A percentile compares a stretch with the other conserved stretches of the same genome.
These are phyloP conservation scores for Flaveria ramosissima DNA, from an alignment of 129 eudicot species.

Conservation along the genomic window DNA sequence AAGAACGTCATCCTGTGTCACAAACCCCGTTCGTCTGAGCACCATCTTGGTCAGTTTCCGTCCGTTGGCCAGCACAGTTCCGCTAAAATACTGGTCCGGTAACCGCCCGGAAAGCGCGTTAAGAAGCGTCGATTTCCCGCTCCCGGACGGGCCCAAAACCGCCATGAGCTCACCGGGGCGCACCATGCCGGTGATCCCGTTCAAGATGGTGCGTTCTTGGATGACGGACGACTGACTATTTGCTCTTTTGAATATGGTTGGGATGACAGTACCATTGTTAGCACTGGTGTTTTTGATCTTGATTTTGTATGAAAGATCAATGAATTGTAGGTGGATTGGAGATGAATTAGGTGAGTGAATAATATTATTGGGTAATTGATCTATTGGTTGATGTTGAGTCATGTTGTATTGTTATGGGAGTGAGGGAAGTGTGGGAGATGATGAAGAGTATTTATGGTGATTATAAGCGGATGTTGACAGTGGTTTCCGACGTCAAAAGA, in stretches of 20 bases:
- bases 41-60: slow-evolving; percentile 48
- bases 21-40: slow-evolving; percentile 69
- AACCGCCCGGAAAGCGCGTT: slow-evolving; percentile 79
- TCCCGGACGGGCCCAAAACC: slow-evolving; percentile 90
- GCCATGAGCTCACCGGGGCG: slow-evolving; percentile 81
- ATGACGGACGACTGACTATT: slow-evolving; percentile 12
- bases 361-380: neutral
- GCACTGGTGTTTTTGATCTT: slow-evolving; percentile 37
- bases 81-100: slow-evolving; percentile 53
- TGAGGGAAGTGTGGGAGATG: neutral
- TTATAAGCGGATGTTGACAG: slow-evolving; percentile 35
- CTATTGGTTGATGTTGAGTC: slow-evolving; percentile 16
- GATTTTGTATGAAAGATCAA: slow-evolving; percentile 65
- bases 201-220: slow-evolving; percentile 58
- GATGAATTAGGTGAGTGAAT: neutral
- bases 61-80: slow-evolving; percentile 65
- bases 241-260: slow-evolving; percentile 25
- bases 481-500: slow-evolving; percentile 45
- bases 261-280: slow-evolving; percentile 26
- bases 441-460: slow-evolving; percentile 35
- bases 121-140: slow-evolving; percentile 91
- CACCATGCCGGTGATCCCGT: slow-evolving; percentile 77
- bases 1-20: slow-evolving; percentile 83
- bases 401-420: neutral
- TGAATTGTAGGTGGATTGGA: slow-evolving; percentile 49